Evolutionary conservation across 345 rosid species (phyloP), one percentile per base, ranked within the genome.

Genomic region (Syzygium grande): DNA sequence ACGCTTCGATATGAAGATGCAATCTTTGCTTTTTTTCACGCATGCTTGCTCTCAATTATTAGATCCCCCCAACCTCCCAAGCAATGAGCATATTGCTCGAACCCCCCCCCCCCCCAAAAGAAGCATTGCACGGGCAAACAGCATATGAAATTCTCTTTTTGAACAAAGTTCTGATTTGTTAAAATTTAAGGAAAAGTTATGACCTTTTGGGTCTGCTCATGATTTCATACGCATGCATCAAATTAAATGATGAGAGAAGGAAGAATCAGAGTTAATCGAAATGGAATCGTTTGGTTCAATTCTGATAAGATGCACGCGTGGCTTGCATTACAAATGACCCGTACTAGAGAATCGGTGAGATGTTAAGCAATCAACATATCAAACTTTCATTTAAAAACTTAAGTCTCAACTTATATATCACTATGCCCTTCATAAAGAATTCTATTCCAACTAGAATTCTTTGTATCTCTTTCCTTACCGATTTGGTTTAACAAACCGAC

Each of bases 361-460:
- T n/a, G 19, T n/a, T 13, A 19, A n/a, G 0, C 19, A n/a, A 61
- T 4, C 0, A 61, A 61, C n/a, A 14, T 14, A 0, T 12, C 0
- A n/a, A 61, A n/a, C 6, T 14, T 61, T n/a, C 1, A 4, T 5
- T 3, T 14, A n/a, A 11, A 61, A 14, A n/a, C 38, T 6, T n/a
- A n/a, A 5, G 19, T n/a, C 5, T 16, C 10, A 3, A 61, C 19
- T 6, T 13, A 1, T 30, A n/a, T 0, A n/a, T n/a, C 2, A n/a
- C n/a, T 13, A 61, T n/a, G 38, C 73, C 16, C 14, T n/a, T 61
- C 38, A 2, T n/a, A 4, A n/a, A 34, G 34, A 61, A 61, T 61
- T 61, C 17, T 61, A 61, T 4, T 61, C 9, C 68, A 59, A 59
- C 27, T 59, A 59, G 68, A 27, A 59, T 61, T 27, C 16, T 61